These are phyloP conservation scores for Neurospora sp. DNA, from an alignment of 495 filamentous ascomycete species.

Conservation along the genomic window DNA sequence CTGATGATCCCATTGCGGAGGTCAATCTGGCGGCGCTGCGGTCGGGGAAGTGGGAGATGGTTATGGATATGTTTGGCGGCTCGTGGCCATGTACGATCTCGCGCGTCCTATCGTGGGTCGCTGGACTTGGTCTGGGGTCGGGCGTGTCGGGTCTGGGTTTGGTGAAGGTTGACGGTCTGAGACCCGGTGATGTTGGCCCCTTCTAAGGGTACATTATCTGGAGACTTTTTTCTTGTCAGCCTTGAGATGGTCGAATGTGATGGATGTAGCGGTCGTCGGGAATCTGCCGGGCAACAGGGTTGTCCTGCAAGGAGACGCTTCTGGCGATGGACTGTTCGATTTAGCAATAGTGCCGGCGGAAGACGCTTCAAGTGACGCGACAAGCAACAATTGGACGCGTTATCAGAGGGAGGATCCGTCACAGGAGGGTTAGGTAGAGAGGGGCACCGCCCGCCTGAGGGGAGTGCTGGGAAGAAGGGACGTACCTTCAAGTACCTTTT, in stretches of 20 bases:
- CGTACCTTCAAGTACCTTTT: constrained; percentile 8
- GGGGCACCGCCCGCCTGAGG: background rate
- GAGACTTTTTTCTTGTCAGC: background rate
- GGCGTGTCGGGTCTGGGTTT: background rate
- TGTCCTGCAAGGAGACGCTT: background rate
- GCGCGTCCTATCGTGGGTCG: background rate
- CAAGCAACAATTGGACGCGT: background rate
- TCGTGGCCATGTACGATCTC: background rate
- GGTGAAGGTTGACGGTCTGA: background rate
- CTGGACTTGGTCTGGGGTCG: background rate
- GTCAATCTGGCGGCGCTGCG: background rate
- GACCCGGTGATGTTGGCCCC: background rate
- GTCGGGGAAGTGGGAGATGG: background rate
- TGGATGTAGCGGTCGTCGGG: background rate
- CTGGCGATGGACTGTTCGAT: background rate
- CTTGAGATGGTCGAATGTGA: background rate
- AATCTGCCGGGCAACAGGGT: background rate
- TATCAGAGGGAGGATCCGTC: background rate
- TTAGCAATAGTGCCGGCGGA: background rate
- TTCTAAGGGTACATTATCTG: constrained; percentile 1
- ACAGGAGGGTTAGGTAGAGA: background rate
- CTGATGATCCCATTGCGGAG: background rate
- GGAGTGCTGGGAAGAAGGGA: constrained; percentile 10
- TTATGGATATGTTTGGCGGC: background rate
- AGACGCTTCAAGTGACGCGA: background rate